phyloP scores from a whole-genome alignment of 164 flowering plant genomes.

The Stephania japonica region DNA sequence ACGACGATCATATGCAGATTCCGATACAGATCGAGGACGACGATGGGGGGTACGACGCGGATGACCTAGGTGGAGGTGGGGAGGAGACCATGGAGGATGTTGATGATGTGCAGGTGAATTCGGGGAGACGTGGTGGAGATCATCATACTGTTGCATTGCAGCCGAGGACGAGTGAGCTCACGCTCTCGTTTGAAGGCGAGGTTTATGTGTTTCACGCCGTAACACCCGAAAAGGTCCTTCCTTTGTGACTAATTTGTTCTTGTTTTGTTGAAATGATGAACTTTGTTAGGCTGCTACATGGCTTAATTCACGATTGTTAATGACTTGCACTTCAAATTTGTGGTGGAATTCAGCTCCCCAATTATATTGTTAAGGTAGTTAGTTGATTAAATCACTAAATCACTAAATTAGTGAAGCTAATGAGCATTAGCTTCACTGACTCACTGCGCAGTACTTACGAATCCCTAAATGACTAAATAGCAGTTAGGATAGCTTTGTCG shows the following conservation, averaged over 20 bases:
- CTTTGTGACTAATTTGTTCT: neutral
- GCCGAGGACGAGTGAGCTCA: conserved; percentile 22
- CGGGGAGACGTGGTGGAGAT: neutral
- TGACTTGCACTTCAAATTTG: neutral
- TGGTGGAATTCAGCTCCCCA: neutral
- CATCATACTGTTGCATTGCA: conserved; percentile 9
- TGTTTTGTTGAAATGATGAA: neutral
- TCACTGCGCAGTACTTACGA: no score
- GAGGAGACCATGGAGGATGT: conserved; percentile 19
- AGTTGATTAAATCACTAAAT: no score
- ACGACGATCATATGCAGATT: conserved; percentile 8
- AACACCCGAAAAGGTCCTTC: conserved; percentile 13
- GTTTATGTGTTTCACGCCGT: conserved; percentile 23
- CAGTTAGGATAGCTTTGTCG: no score
- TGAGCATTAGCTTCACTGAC: no score
- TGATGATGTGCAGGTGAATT: conserved; percentile 13
- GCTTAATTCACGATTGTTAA: neutral
- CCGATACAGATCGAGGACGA: conserved; percentile 19
- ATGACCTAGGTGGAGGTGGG: conserved; percentile 7
- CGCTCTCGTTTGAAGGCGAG: conserved; percentile 26
- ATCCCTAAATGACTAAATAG: no score
- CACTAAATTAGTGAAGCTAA: no score
- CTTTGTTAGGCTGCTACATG: neutral
- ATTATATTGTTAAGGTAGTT: no score
- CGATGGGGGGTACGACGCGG: conserved; percentile 12